phyloP scores from a whole-genome alignment of 164 flowering plant genomes.

The Kalanchoe fedtschenkoi region DNA sequence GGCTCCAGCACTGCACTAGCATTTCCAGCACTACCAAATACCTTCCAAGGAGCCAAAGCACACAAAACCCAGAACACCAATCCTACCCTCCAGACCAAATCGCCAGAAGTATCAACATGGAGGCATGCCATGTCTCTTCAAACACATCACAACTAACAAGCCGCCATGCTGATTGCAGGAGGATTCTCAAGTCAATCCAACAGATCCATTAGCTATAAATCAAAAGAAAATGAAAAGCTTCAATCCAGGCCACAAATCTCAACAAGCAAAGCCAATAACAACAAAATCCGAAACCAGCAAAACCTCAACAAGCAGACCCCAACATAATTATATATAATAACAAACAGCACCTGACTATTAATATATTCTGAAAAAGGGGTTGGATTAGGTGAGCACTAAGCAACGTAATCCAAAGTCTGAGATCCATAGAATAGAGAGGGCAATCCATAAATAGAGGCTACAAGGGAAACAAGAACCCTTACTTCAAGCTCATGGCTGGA shows the following conservation, averaged over 20 bases:
- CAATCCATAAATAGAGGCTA: not conserved
- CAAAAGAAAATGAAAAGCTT: not conserved
- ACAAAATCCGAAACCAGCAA: not conserved
- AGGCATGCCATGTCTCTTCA: not conserved
- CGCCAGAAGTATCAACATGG: not conserved
- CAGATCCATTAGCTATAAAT: not conserved
- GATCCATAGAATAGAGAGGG: too few relatives aligned
- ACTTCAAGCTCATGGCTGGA: not conserved
- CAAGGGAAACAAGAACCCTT: not conserved
- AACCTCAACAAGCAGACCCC: too few relatives aligned
- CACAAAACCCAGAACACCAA: conserved; percentile 15
- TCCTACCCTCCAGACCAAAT: conserved; percentile 9
- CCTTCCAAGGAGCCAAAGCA: conserved; percentile 17
- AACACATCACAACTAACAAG: not conserved
- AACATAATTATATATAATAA: too few relatives aligned
- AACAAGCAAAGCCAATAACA: not conserved
- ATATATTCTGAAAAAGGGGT: too few relatives aligned
- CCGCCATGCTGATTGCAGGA: not conserved
- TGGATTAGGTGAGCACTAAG: too few relatives aligned
- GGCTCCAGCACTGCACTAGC: conserved; percentile 22
- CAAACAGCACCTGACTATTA: too few relatives aligned
- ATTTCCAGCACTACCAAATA: conserved; percentile 19
- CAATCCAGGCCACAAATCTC: not conserved
- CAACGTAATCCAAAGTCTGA: too few relatives aligned
- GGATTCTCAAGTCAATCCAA: not conserved